Evolutionary conservation across 495 filamentous ascomycete species (phyloP), one percentile per base, ranked within the genome.

Genomic region (Talaromyces wortmannii): DNA sequence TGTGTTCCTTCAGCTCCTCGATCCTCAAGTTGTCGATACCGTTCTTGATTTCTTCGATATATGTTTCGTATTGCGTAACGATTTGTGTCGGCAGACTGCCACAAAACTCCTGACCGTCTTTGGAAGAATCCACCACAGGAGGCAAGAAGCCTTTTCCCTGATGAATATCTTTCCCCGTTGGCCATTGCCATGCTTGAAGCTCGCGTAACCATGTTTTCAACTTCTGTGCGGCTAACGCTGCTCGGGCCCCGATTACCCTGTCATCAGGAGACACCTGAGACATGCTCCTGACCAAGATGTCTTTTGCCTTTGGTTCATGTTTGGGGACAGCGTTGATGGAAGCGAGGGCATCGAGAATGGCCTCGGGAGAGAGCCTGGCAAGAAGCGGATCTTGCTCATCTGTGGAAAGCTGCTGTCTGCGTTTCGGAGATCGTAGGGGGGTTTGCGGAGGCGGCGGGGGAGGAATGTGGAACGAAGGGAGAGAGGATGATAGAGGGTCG

Each of bases 1-100:
- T 89, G 66, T 91, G 90, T 48, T 78, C 81, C 72, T 97, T 97
- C 61, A 97, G 83, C 60, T 95, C 91, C 58, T 96, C 91, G 46
- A 98, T 78, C 52, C 91, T 83, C 47, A 98, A 73, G 44, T 80
- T 78, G 17, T 92, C 89, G 76, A 97, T 82, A 49, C 83, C 86
- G 48, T 84, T 80, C 17, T 74, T 75, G 58, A 98, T 96, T 52
- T 86, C 82, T 36, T 92, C 87, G 23, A 95, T 78, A 30, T 92
- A 80, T 40, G 67, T 71, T 63, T 92, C 88, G 64, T 94, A 91
- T 50, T 72, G 63, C 31, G 78, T 66, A 0, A 92, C 84, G 30
- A 83, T 71, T 5, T 68, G 62, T 16, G 77, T 78, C 16, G 81
- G 79, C 29, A 96, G 71, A 59, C 85, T 85, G 5, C 92, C 91